These are phyloP conservation scores for Aspergillus clavatus DNA, from an alignment of 2,329 filamentous ascomycete genomes.

Conservation along the genomic window DNA sequence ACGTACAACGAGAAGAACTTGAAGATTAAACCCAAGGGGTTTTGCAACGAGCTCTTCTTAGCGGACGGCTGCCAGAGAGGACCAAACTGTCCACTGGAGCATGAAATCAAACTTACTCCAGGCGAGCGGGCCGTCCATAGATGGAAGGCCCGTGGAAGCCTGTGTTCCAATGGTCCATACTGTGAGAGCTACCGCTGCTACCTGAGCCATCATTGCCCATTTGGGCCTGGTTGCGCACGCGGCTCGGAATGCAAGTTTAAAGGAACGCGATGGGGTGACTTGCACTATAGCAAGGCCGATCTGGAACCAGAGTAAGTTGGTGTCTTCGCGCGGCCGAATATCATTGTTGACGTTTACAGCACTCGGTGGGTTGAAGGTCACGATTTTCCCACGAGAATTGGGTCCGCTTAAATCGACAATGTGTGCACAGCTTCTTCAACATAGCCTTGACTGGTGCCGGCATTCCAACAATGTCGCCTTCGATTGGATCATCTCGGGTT, in stretches of 20 bases:
- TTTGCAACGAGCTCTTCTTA: slow-evolving; percentile 10
- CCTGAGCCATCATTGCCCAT: slow-evolving; percentile 13
- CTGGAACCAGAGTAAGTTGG: not conserved
- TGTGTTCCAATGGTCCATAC: slow-evolving; percentile 4
- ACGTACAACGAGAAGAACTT: slow-evolving; percentile 2
- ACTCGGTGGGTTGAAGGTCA: not conserved
- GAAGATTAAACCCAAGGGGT: slow-evolving; percentile 1
- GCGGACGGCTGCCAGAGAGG: slow-evolving; percentile 2
- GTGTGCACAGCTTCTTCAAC: too few relatives aligned
- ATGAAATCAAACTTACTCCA: slow-evolving; percentile 5
- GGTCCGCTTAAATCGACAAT: too few relatives aligned
- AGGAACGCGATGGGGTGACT: not conserved
- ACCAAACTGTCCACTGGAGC: slow-evolving; percentile 4
- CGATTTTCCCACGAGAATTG: not conserved
- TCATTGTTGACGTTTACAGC: not conserved
- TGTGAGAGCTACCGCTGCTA: slow-evolving; percentile 10
- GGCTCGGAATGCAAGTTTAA: not conserved
- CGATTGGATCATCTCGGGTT: too few relatives aligned
- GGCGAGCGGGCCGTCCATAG: slow-evolving; percentile 8
- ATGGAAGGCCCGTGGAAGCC: slow-evolving; percentile 5
- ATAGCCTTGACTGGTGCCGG: too few relatives aligned
- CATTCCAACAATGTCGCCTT: too few relatives aligned
- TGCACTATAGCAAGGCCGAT: not conserved
- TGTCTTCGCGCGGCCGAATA: too few relatives aligned
- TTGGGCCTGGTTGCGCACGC: not conserved